These are phyloP conservation scores for Phenoliferia sp. DNA, from an alignment of 1,284 basidiomycete species.

Conservation along the genomic window DNA sequence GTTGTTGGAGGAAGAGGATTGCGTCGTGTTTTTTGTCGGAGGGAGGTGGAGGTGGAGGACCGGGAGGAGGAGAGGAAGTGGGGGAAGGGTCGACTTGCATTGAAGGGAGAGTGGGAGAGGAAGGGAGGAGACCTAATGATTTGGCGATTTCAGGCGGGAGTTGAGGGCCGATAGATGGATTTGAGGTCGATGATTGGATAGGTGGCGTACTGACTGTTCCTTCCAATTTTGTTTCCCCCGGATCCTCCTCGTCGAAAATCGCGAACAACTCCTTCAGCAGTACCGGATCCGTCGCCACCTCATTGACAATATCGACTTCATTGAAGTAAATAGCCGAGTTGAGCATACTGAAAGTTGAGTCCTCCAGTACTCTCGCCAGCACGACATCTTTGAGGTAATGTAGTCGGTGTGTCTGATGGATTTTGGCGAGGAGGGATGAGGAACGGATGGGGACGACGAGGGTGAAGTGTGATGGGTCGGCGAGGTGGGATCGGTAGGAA, in stretches of 20 bases:
- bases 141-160: constrained; percentile 21
- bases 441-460: constrained; percentile 79
- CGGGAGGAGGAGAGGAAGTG: neutral
- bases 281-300: constrained; percentile 70
- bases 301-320: constrained; percentile 93
- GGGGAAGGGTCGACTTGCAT: neutral
- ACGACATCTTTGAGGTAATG: constrained; percentile 98
- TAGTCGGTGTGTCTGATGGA: constrained; percentile 93
- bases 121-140: neutral
- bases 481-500: constrained; percentile 88
- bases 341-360: constrained; percentile 93
- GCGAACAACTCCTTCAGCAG: constrained; percentile 75
- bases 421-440: constrained; percentile 68
- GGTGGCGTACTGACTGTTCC: neutral
- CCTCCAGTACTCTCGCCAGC: constrained; percentile 86
- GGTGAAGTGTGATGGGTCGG: constrained; percentile 66
- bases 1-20: constrained; percentile 81
- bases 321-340: constrained; percentile 98
- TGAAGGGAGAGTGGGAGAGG: neutral
- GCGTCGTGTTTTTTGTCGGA: constrained; percentile 53
- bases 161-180: constrained; percentile 28
- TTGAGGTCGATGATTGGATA: neutral
- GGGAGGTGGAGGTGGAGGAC: neutral
- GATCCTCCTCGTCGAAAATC: constrained; percentile 61
- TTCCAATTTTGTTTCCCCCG: neutral